Conservation (phyloP, 805 yeast species). For the Metschnikowia lachancei region DNA sequence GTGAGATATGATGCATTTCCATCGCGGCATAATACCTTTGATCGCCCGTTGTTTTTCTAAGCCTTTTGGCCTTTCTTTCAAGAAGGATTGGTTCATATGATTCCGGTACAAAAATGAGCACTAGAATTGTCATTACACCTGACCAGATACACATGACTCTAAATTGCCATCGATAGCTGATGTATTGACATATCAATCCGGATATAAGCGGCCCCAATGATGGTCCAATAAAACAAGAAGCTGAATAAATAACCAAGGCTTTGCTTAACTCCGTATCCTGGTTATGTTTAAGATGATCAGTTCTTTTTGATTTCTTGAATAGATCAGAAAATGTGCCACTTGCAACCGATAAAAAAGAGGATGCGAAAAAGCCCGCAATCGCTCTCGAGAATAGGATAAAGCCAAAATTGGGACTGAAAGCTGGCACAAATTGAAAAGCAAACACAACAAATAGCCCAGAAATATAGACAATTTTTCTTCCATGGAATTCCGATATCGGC, state of each 20-base stretch:
- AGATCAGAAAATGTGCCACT: constrained; percentile 31
- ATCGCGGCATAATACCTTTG: constrained; percentile 38
- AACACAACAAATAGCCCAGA: constrained; percentile 24
- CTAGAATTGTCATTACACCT: constrained; percentile 19
- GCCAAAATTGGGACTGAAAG: constrained; percentile 26
- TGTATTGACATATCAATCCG: constrained; percentile 25
- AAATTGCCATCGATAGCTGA: constrained; percentile 28
- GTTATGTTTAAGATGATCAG: constrained; percentile 11
- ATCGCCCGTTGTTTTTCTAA: constrained; percentile 37
- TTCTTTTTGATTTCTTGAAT: constrained; percentile 17
- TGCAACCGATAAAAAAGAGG: constrained; percentile 31
- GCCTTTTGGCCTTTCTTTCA: constrained; percentile 24
- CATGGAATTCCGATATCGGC: constrained; percentile 59
- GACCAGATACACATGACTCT: constrained; percentile 28
- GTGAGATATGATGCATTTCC: constrained; percentile 25
- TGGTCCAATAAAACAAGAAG: constrained; percentile 32
- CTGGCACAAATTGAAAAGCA: constrained; percentile 26
- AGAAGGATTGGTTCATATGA: constrained; percentile 30
- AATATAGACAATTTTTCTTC: constrained; percentile 52
- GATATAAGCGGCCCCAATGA: constrained; percentile 30
- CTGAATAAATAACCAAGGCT: constrained; percentile 28
- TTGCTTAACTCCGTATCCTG: constrained; percentile 18
- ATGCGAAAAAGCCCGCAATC: constrained; percentile 28
- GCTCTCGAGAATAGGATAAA: constrained; percentile 28
- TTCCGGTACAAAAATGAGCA: constrained; percentile 28